Evolutionary conservation across 73 alveolate genomes (phyloP), one percentile per base, ranked within the genome.

Genomic region (Paraurostyla sp.): DNA sequence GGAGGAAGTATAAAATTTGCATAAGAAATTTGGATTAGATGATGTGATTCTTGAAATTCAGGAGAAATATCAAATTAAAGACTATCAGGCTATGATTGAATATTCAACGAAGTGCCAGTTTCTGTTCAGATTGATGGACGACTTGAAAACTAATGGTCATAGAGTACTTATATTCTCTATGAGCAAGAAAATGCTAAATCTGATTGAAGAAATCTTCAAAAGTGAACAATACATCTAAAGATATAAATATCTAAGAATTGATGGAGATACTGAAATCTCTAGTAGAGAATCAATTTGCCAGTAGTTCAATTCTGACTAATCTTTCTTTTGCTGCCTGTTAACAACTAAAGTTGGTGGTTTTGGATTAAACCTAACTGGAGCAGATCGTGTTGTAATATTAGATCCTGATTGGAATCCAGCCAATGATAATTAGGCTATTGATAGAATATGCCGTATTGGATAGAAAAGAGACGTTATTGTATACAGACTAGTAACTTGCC

Each of bases 321-420:
- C 76, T 7, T 68, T 62, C 43, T 91, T 84, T 46, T 42, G 89
- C 82, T 83, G 91, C 36, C 71, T 91, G 15, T 83, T 85, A 18
- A 92, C 96, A 42, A 88, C 95, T 60, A 92, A 91, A 54, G 98
- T 94, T 25, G 98, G 96, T 18, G 98, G 98, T 18, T 71, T 92
- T 45, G 98, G 98, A 15, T 83, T 94, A 51, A 92, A 90, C 30
- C 91, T 92, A 22, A 94, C 96, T 22, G 96, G 94, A 4, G 98
- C 98, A 51, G 80, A 94, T 81, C 49, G 98, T 1, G 98, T 92
- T 27, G 90, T 94, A 29, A 63, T 94, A 43, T 90, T 92, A 3
- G 98, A 94, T 48, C 98, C 98, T 13, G 96, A 94, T 35, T 94
- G 98, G 98, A 94, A 91, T 83, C 98, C 98, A 0, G 92, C 98